Percentiles rank a stretch among this genome's conserved stretches.
These are phyloP conservation scores for Podaxis pistillaris DNA, from an alignment of 768 basidiomycete genomes.

Conservation along the genomic window DNA sequence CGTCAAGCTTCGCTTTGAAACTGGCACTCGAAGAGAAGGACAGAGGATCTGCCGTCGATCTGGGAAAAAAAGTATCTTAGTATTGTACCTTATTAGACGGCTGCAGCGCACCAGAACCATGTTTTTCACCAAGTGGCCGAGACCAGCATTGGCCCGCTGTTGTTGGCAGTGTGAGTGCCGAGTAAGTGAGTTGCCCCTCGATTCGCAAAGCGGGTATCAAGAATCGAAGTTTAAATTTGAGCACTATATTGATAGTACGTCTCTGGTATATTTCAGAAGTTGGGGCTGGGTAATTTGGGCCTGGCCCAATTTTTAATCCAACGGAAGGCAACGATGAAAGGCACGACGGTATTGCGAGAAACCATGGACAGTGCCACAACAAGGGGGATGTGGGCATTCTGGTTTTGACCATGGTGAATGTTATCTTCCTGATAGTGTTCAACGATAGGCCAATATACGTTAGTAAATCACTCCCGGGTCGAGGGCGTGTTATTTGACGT, in stretches of 20 bases:
- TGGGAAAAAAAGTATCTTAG: not conserved
- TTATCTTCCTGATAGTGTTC: no score
- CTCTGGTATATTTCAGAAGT: not conserved
- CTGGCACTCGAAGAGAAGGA: not conserved
- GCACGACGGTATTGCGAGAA: no score
- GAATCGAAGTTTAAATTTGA: not conserved
- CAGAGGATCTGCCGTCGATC: not conserved
- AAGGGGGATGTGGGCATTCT: no score
- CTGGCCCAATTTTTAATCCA: no score
- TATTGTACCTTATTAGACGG: not conserved
- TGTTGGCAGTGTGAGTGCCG: not conserved
- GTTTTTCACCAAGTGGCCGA: not conserved
- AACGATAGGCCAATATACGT: no score
- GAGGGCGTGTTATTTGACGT: no score
- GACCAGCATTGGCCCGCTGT: no score
- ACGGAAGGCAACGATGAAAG: no score
- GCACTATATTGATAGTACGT: not conserved
- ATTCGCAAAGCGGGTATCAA: not conserved
- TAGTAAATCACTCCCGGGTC: no score
- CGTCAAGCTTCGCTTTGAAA: constrained; percentile 12
- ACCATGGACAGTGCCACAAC: no score
- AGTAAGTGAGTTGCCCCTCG: not conserved
- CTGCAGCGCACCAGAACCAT: not conserved
- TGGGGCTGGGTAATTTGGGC: no score
- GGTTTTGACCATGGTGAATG: no score